Conservation (phyloP, 2,329 filamentous ascomycete species). For the Mycosphaerelloides madeirae region DNA sequence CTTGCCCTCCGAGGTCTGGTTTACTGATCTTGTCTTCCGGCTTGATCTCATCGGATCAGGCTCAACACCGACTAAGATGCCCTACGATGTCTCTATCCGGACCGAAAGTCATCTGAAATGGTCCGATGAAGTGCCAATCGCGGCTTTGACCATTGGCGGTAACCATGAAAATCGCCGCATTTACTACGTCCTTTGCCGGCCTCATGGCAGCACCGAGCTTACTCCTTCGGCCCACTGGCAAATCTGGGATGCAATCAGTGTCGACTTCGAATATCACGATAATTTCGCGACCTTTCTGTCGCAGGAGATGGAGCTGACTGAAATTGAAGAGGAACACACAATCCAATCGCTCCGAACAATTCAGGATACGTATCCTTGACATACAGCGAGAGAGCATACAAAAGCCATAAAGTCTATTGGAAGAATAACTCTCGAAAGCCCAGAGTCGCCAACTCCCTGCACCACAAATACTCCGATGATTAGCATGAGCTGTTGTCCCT, state of each 20-base stretch:
- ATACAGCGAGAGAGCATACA: too few relatives aligned
- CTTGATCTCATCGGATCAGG: background rate
- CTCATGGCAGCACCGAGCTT: background rate
- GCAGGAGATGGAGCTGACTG: background rate
- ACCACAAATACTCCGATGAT: too few relatives aligned
- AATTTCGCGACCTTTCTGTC: background rate
- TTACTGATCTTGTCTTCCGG: background rate
- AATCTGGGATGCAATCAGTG: background rate
- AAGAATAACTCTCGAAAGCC: too few relatives aligned
- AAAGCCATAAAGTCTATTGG: too few relatives aligned
- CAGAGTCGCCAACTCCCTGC: too few relatives aligned
- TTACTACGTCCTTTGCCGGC: constrained; percentile 1
- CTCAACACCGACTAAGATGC: background rate
- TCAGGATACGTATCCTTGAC: too few relatives aligned
- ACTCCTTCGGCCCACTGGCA: background rate
- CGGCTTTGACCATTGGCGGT: background rate
- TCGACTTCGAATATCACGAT: background rate
- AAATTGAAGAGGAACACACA: background rate
- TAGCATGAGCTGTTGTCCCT: too few relatives aligned
- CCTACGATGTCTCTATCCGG: background rate
- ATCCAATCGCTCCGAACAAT: too few relatives aligned
- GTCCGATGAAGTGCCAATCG: background rate
- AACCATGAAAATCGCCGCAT: background rate
- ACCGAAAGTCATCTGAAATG: background rate
- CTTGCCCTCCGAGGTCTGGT: background rate